Conservation (phyloP, 2,329 filamentous ascomycete species). For the Nemania sp. region DNA sequence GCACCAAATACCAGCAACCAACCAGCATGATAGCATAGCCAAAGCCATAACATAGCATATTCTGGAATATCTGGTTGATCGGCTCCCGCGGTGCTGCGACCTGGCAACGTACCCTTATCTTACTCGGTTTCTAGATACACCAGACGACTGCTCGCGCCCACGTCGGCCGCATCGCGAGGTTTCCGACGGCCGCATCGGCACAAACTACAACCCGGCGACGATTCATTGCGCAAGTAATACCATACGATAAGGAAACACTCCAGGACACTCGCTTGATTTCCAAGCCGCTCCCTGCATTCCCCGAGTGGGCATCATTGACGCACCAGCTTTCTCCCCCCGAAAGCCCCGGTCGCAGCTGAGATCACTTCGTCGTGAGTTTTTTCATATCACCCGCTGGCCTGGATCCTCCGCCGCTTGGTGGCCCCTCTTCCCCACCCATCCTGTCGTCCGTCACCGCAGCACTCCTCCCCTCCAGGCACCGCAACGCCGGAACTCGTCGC, state of each 20-base stretch:
- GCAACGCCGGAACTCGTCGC: conserved; percentile 4
- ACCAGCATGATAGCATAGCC: conserved; percentile 28
- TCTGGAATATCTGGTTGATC: conserved; percentile 12
- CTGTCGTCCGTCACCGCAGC: conserved; percentile 18
- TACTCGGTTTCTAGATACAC: conserved; percentile 16
- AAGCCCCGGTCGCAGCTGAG: conserved; percentile 27
- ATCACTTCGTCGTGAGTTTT: conserved; percentile 31
- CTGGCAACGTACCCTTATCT: conserved; percentile 27
- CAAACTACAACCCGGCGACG: conserved; percentile 37
- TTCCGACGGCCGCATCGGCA: conserved; percentile 33
- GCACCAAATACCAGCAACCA: conserved; percentile 8
- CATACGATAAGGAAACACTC: conserved; percentile 28
- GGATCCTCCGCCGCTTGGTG: conserved; percentile 32
- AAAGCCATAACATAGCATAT: no score
- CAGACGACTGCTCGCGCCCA: conserved; percentile 10
- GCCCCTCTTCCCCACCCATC: conserved; percentile 39
- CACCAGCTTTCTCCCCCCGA: conserved; percentile 21
- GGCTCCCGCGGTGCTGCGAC: conserved; percentile 18
- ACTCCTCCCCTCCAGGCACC: conserved; percentile 1
- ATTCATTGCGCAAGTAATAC: conserved; percentile 35
- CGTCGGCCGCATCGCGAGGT: conserved; percentile 25
- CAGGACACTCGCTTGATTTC: conserved; percentile 25
- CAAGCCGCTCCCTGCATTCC: conserved; percentile 30
- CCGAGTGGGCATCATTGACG: conserved; percentile 29
- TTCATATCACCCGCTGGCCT: conserved; percentile 16